Base-by-base conservation (phyloP, 2,329 filamentous ascomycete genomes). In the Zopfia rhizophila region DNA sequence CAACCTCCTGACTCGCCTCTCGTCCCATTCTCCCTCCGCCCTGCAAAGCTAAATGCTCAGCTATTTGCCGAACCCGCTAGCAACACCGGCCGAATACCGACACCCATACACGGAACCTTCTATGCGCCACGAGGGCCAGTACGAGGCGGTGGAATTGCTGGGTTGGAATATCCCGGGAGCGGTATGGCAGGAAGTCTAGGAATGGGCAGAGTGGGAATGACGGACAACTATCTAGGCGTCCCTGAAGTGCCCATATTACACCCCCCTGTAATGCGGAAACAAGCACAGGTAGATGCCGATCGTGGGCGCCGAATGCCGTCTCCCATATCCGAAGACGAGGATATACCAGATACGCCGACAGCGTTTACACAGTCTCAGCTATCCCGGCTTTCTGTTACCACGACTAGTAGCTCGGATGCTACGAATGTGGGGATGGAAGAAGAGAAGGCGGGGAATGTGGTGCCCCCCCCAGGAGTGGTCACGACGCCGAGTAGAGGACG, bases 261-360 rank as follows among this genome's bases (percentile, higher is more conserved):
- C 30, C 46, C 53, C 25, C 54, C 58, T 8, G 42, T 58, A 27
- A 43, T 53, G 6, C 54, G 61, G 40, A 65, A 63, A 29, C 49
- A 55, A 30, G 44, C 53, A n/a, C 58, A 56, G 43, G 49, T 58
- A 5, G 48, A 59, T 16, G 38, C 56, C 28, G 59, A 69, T 38
- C 54, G 66, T 13, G 61, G 52, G 28, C 49, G 63, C 16, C 66
- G 68, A 31, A 72, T 73, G 67, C 71, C 71, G 3, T 74, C 71
- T 14, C 71, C 71, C 33, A 73, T 74, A 32, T 70, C 68, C 5
- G 71, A 74, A 44, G 68, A 72, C 48, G 70, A 72, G 32, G 66
- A 68, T 33, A 51, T 69, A 10, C 64, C 68, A 6, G 67, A 69
- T 32, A 70, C 68, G 4, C 67, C 68, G 6, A 72, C 69, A 1